Base-by-base conservation (phyloP, 176 grass and related monocot species). In the Carex parvula region DNA sequence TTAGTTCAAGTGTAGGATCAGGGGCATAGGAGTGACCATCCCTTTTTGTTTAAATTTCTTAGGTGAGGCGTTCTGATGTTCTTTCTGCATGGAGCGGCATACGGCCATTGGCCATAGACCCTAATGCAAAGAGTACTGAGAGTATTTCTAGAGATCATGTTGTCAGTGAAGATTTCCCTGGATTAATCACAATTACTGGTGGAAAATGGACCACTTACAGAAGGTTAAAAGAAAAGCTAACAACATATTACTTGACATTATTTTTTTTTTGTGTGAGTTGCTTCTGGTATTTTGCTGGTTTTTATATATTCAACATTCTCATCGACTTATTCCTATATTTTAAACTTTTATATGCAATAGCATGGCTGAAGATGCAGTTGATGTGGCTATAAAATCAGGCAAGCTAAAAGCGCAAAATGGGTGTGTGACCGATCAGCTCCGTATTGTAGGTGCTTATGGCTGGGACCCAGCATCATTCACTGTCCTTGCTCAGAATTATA, bases 61-160 rank as follows among this genome's bases (percentile, higher is more conserved):
- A 98, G 95, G 95, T 98, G 78, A 95, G 95, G 78, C 92, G 95
- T 66, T 90, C 92, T 29, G 92, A 98, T 70, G 95, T 98, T 85
- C 95, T 93, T 87, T 98, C 95, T 84, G 91, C 95, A 46, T 98
- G 95, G 92, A 98, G 95, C 84, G 95, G 95, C 77, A 98, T 94
- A 70, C 87, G 95, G 4, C 95, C 95, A 75, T 89, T 98, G 83
- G 92, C 95, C 21, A 80, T 89, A 70, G 92, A 98, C 88, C 92
- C 91, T 61, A 91, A 91, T 48, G 95, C 95, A 86, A 98, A 95
- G 83, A 98, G 71, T 20, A 98, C 95, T 20, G 95, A 94, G 83
- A 98, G 89, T 85, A 93, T 98, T 86, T 98, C 95, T 71, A 92
- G 95, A 89, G 91, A 98, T 87, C 95, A 98, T 88, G 88, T 95